These are phyloP conservation scores for Daucus carota DNA, from an alignment of 129 eudicot species.

Conservation along the genomic window DNA sequence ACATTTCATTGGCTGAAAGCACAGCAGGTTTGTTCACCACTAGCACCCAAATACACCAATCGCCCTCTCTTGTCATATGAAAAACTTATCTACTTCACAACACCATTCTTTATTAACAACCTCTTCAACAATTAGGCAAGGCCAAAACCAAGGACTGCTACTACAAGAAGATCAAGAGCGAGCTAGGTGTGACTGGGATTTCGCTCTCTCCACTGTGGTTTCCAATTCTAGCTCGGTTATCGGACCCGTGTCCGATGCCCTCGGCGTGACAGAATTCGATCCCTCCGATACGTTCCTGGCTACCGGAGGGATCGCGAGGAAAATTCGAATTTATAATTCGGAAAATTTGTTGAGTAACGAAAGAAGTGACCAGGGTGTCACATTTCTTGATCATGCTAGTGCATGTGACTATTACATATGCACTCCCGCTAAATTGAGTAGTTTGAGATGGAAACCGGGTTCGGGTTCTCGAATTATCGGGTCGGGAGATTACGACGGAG, in stretches of 20 bases:
- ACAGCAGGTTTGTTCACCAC: slow-evolving; percentile 5
- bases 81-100: slow-evolving; percentile 23
- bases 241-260: slow-evolving; percentile 37
- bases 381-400: slow-evolving; percentile 29
- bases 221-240: slow-evolving; percentile 26
- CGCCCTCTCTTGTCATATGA: slow-evolving; percentile 25
- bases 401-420: slow-evolving; percentile 46
- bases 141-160: neutral
- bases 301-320: slow-evolving; percentile 73
- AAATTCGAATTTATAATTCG: slow-evolving; percentile 41
- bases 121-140: neutral
- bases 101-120: slow-evolving; percentile 7
- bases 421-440: slow-evolving; percentile 73
- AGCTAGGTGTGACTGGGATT: slow-evolving; percentile 64
- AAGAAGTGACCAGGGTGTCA: neutral
- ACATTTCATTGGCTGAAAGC: slow-evolving; percentile 24
- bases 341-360: slow-evolving; percentile 4
- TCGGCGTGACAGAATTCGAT: slow-evolving; percentile 66
- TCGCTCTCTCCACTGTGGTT: slow-evolving; percentile 43
- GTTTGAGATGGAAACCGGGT: slow-evolving; percentile 69
- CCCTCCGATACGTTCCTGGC: slow-evolving; percentile 45
- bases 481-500: slow-evolving; percentile 77
- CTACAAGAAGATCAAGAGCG: slow-evolving; percentile 4
- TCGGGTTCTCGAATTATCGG: slow-evolving; percentile 42
- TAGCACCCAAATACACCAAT: slow-evolving; percentile 12